Evolutionary conservation across 202 grass and related monocot genomes (phyloP).

Genomic region (Bolboschoenoplectus hybrid): DNA sequence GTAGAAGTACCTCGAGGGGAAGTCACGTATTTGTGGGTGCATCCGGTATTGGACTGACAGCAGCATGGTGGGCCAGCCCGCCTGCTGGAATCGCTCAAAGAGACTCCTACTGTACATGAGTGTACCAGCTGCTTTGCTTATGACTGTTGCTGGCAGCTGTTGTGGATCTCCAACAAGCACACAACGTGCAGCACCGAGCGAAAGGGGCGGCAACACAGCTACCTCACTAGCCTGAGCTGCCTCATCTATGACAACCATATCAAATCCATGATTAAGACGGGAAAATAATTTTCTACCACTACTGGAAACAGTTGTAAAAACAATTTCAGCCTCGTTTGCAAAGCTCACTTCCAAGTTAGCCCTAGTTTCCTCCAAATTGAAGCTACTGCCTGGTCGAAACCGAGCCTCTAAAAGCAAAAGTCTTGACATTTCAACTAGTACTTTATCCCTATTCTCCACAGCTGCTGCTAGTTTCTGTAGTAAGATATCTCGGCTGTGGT

Average conservation of each 20-base stretch:
- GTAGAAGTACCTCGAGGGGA: conserved; percentile 97
- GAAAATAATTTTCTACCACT: conserved; percentile 96
- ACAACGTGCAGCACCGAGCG: conserved; percentile 96
- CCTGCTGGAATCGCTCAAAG: conserved; percentile 97
- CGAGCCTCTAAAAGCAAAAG: conserved; percentile 82
- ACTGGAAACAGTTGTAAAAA: conserved; percentile 99
- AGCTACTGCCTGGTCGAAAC: conserved; percentile 77
- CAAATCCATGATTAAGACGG: conserved; percentile 93
- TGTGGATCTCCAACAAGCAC: conserved; percentile 98
- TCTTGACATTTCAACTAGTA: conserved; percentile 95
- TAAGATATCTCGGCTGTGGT: conserved; percentile 74
- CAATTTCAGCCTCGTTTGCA: conserved; percentile 98
- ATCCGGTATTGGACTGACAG: conserved; percentile 97
- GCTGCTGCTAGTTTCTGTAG: conserved; percentile 91
- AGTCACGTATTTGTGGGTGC: conserved; percentile 98
- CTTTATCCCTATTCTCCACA: conserved; percentile 92
- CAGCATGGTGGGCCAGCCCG: conserved; percentile 91
- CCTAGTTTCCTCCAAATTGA: conserved; percentile 96
- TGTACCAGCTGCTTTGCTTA: conserved; percentile 98
- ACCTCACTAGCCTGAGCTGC: conserved; percentile 99
- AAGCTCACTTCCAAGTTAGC: conserved; percentile 96
- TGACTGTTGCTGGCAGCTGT: conserved; percentile 95
- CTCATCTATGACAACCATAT: conserved; percentile 99
- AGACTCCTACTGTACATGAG: conserved; percentile 98
- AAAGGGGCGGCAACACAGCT: conserved; percentile 80